phyloP scores from a whole-genome alignment of 2,329 filamentous ascomycete genomes.

The Pestalotiopsis sp. region DNA sequence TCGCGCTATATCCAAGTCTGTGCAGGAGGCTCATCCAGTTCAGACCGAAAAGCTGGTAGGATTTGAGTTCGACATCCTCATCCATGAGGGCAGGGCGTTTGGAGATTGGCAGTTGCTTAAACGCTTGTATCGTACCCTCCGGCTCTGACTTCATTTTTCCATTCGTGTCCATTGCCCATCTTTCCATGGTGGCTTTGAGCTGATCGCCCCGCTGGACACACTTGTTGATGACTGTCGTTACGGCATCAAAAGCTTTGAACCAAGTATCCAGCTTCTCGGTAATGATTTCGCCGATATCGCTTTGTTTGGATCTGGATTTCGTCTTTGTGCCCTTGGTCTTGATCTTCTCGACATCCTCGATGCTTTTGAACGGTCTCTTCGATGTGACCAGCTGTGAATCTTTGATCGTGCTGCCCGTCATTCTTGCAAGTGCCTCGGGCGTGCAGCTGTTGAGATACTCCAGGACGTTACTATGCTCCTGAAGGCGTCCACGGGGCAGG shows the following conservation, averaged over 20 bases:
- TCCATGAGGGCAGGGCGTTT: constrained; percentile 79
- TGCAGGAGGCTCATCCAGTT: constrained; percentile 93
- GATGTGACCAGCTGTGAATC: constrained; percentile 71
- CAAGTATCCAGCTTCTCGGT: constrained; percentile 46
- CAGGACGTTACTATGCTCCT: constrained; percentile 59
- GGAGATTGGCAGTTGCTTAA: constrained; percentile 45
- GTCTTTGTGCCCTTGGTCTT: constrained; percentile 40
- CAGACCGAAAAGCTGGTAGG: constrained; percentile 90
- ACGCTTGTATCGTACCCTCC: constrained; percentile 26
- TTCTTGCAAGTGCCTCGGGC: constrained; percentile 75
- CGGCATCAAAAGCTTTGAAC: constrained; percentile 47
- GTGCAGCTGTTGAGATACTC: constrained; percentile 83
- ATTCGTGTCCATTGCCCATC: constrained; percentile 32
- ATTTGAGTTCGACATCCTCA: constrained; percentile 77
- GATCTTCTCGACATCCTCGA: constrained; percentile 69
- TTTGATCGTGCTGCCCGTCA: constrained; percentile 74
- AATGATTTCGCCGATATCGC: constrained; percentile 32
- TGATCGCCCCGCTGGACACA: constrained; percentile 50
- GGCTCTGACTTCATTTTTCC: constrained; percentile 33
- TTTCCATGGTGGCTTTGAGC: constrained; percentile 28
- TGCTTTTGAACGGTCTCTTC: constrained; percentile 69
- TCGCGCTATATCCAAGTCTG: constrained; percentile 78
- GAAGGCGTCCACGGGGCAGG: constrained; percentile 1
- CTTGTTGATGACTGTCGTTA: constrained; percentile 37
- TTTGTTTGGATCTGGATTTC: constrained; percentile 24